Percentiles rank a stretch among this genome's conserved stretches.
Conservation (phyloP, 2,329 filamentous ascomycete genomes). For the Epicoccum nigrum region DNA sequence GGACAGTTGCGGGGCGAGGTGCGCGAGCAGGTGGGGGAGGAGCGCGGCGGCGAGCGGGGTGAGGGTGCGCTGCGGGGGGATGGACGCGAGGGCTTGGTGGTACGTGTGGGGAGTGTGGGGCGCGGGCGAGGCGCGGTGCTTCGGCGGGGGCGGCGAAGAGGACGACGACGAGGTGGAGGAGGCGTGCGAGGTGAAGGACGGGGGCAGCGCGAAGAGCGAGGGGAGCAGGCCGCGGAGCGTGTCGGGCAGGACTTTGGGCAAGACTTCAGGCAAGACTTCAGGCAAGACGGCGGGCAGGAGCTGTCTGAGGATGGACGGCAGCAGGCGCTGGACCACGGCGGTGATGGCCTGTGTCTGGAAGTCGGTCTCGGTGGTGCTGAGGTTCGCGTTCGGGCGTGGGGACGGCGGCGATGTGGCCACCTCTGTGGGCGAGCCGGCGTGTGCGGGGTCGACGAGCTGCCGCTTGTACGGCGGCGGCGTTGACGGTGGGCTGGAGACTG, state of each 20-base stretch:
- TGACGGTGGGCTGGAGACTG: neutral
- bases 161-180: neutral
- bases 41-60: neutral
- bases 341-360: neutral
- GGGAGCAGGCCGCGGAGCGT: neutral
- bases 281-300: neutral
- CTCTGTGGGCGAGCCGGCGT: neutral
- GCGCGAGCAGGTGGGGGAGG: neutral
- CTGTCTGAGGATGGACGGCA: neutral
- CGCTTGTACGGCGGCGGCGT: neutral
- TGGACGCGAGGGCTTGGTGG: neutral
- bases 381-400: neutral
- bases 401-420: neutral
- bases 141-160: too few species aligned
- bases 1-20: neutral
- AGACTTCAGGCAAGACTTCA: neutral
- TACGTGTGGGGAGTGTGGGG: neutral
- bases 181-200: neutral
- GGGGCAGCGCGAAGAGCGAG: neutral
- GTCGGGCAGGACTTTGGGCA: neutral
- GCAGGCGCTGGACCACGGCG: neutral
- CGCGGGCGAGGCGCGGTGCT: neutral
- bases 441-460: neutral
- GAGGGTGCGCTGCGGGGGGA: neutral
- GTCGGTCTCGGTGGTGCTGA: neutral